phyloP scores from a whole-genome alignment of 352 stramenopile genomes.

The Phytophthora parvispora region DNA sequence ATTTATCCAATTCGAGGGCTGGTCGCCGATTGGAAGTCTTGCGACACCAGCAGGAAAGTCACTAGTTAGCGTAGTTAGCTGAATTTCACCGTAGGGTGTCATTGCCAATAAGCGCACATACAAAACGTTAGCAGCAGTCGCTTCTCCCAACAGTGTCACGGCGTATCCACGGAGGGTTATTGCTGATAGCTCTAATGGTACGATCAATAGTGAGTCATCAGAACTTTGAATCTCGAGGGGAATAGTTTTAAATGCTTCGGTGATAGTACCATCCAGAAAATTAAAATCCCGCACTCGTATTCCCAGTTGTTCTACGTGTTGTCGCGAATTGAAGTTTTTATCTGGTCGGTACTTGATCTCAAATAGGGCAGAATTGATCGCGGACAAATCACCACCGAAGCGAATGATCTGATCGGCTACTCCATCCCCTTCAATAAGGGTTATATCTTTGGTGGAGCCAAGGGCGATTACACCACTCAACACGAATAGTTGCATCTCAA shows the following conservation, averaged over 20 bases:
- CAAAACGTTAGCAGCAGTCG: slow-evolving; percentile 24
- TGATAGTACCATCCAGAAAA: slow-evolving; percentile 54
- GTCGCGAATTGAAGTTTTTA: slow-evolving; percentile 76
- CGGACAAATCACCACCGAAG: slow-evolving; percentile 60
- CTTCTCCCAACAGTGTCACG: slow-evolving; percentile 37
- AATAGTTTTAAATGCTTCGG: slow-evolving; percentile 53
- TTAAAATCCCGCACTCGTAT: slow-evolving; percentile 73
- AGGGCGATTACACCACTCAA: slow-evolving; percentile 64
- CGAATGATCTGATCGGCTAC: slow-evolving; percentile 58
- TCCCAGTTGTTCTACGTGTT: slow-evolving; percentile 68
- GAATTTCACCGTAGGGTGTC: slow-evolving; percentile 59
- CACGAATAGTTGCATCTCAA: slow-evolving; percentile 70
- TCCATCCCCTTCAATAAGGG: slow-evolving; percentile 66
- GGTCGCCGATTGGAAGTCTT: slow-evolving; percentile 32
- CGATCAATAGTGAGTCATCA: slow-evolving; percentile 54
- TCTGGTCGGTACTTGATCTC: slow-evolving; percentile 79
- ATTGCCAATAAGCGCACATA: slow-evolving; percentile 60
- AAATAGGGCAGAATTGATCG: slow-evolving; percentile 79
- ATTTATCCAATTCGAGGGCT: slow-evolving; percentile 36
- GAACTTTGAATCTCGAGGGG: slow-evolving; percentile 52
- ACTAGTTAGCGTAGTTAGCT: slow-evolving; percentile 34
- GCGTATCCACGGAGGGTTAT: slow-evolving; percentile 57
- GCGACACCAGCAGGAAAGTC: slow-evolving; percentile 27
- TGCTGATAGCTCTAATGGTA: slow-evolving; percentile 42
- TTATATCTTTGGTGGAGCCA: slow-evolving; percentile 27